phyloP scores from a whole-genome alignment of 2,329 filamentous ascomycete species.

The Sporothrix euskadiensis region DNA sequence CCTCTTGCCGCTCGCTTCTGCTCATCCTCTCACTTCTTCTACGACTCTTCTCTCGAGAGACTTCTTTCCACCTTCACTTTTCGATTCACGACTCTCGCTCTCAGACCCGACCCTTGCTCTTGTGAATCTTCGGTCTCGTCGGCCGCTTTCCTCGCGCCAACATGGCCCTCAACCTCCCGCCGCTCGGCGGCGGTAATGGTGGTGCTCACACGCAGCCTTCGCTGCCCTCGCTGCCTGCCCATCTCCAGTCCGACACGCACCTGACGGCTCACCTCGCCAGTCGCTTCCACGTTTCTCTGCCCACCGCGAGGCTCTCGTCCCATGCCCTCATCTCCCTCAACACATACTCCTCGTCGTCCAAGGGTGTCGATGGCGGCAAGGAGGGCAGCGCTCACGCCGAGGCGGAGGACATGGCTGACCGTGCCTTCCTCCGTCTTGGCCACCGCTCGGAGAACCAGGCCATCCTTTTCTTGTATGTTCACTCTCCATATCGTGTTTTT shows the following conservation, averaged over 20 bases:
- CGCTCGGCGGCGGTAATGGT: constrained; percentile 49
- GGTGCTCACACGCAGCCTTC: constrained; percentile 79
- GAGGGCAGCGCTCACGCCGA: constrained; percentile 91
- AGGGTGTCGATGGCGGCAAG: constrained; percentile 85
- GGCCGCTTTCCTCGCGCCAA: constrained; percentile 36
- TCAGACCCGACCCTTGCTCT: not conserved
- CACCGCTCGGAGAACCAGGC: constrained; percentile 91
- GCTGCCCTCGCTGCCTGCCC: constrained; percentile 81
- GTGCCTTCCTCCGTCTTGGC: constrained; percentile 82
- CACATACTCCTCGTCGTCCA: constrained; percentile 86
- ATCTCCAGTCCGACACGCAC: constrained; percentile 66
- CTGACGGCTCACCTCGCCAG: constrained; percentile 80
- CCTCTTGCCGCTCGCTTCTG: not conserved
- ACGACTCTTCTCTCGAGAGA: not conserved
- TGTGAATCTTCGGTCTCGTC: constrained; percentile 15
- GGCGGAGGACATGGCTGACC: constrained; percentile 85
- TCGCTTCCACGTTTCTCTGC: constrained; percentile 88
- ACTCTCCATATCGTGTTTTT: not conserved
- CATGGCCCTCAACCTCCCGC: constrained; percentile 63
- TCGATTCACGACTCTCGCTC: not conserved
- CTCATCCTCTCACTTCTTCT: not conserved
- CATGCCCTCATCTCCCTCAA: constrained; percentile 91
- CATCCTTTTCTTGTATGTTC: constrained; percentile 67
- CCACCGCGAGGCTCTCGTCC: constrained; percentile 84
- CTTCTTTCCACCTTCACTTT: not conserved